Base-by-base conservation (phyloP, 805 yeast genomes). In the Zygoascus biomembranicola region DNA sequence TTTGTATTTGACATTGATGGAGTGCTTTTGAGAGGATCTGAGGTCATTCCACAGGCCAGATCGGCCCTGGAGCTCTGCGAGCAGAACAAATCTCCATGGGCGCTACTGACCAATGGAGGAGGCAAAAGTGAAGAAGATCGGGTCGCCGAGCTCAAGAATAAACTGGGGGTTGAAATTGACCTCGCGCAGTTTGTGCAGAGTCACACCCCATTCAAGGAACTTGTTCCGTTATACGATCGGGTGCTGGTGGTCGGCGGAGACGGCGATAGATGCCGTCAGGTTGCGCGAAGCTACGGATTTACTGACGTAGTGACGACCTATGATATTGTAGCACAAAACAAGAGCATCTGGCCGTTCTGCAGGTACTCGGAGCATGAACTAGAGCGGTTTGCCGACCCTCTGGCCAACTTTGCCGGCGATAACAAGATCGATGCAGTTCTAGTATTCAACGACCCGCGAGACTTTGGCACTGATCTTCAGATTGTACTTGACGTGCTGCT, bases 61-160 rank as follows among this genome's bases (percentile, higher is more conserved):
- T 75, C 74, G 16, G 85, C 95, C 0, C 69, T 87, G 32, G 65
- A 73, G 47, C 65, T 79, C 16, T 71, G 90, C 47, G 72, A 82
- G 45, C 57, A 74, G 8, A 63, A 75, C 20, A 74, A 76, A 18
- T 72, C 89, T 6, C 96, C 97, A 1, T 90, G 81, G 70, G 80
- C 89, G n/a, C 65, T 90, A 43, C 73, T 90, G 65, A 90, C 97
- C 8, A 90, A 90, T 66, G 97, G 97, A 18, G 97, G 97, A 6
- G 97, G 97, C 1, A 76, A 76, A 32, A 69, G 78, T 11, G 97
- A 90, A 63, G 56, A 62, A 5, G 76, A 73, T n/a, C 72, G 96
- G 45, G 80, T 82, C 1, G 71, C 73, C 1, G 77, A 75, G 35
- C 66, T 87, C 2, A 74, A 81, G 1, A 62, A 70, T 8, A 68